Evolutionary conservation across 768 basidiomycete species (phyloP), one percentile per base, ranked within the genome.

Genomic region (Tylopilus felleus): DNA sequence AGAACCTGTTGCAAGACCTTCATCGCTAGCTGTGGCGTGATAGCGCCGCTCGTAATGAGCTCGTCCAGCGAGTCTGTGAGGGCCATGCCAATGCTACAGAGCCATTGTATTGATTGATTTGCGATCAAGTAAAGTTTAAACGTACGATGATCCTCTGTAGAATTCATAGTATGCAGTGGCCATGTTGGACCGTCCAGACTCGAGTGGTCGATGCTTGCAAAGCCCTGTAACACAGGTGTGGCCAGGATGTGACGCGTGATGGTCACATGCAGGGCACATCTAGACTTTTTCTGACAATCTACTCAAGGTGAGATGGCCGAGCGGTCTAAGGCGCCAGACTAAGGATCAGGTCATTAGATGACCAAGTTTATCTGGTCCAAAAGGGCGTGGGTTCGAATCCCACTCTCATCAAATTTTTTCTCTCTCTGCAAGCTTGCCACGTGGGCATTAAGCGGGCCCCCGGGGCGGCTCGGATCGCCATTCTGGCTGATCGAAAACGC

Each of bases 1-100:
- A 52, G 58, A 62, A 97, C 96, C 90, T 98, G 96, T 67, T 90
- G 88, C 54, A 98, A 74, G n/a, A 97, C 93, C 73, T 96, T 92
- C 88, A 98, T 93, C n/a, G 96, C 97, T 61, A 98, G 72, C 74
- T 98, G 96, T 13, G 96, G 96, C 19, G 94, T 96, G 65, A 99
- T 99, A 47, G 91, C 85, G 2, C 96, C 96, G 66, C 88, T 90
- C 43, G 94, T 96, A 64, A 99, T 98, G 60, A 99, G 83, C 74
- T 98, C 96, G 75, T 99, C 97, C 63, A 99, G 83, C 60, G 96
- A 94, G 77, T 99, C 97, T 14, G 95, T 96, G 48, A 99, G 80
- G 49, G 96, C 93, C 82, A 94, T 92, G 48, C 97, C 97, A 71
- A 98, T 93, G 60, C 97, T 98, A 68, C 31, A 53, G 40, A 35